Evolutionary conservation across 2,329 filamentous ascomycete genomes (phyloP), one percentile per base, ranked within the genome.

Genomic region (Epichloe baconii): DNA sequence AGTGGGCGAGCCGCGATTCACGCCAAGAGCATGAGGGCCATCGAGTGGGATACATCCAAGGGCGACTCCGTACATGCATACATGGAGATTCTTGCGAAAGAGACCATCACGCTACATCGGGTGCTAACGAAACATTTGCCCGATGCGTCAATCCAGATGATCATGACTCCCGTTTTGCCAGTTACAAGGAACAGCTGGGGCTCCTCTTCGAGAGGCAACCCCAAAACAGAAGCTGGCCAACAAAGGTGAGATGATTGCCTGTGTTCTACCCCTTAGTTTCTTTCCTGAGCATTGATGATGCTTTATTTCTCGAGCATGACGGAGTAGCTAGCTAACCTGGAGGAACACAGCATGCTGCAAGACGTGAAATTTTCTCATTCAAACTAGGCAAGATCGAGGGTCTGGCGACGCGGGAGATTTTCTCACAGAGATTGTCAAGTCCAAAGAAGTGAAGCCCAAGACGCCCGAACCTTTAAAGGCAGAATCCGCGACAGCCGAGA

Each of bases 1-100:
- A 85, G 82, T 51, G 81, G 80, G 1, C 80, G 89, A 5, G 87
- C 88, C 1, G 72, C 79, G 4, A 71, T 83, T 6, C 88, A 91
- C 61, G 82, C 88, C 40, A 84, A 82, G 62, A 78, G 80, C 23
- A 83, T 95, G 72, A 83, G 79, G 62, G 78, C 79, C 47, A 78
- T 90, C 42, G 75, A 87, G 56, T 95, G 88, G 85, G 83, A 91
- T 56, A 63, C 66, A 44, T 62, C 70, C 12, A 67, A 71, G 44
- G 61, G 61, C 7, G 61, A 57, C 5, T 50, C 58, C 3, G 73
- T 77, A 6, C 87, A 83, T 58, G 64, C 79, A 1, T 94, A 91
- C 66, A 91, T 95, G 82, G 89, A 95, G 67, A 90, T 82, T 1
- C 68, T 96, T 50, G 83, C 81, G 8, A 94, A 89, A 65, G 90